Conservation (phyloP, 192 early-diverging fungal genomes). For the Phycomyces nitens region DNA sequence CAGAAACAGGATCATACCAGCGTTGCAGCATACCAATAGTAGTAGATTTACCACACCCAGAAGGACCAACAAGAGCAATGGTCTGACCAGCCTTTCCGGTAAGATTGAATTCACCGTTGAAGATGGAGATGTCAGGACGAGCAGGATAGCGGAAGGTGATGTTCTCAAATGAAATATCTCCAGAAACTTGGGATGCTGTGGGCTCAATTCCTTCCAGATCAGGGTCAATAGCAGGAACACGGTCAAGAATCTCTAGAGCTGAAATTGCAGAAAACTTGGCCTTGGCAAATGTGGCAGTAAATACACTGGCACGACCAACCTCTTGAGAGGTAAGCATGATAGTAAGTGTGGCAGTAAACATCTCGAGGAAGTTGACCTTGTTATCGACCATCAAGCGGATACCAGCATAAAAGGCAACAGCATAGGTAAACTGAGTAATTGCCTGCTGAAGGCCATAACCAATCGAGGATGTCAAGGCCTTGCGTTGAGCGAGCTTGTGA, state of each 20-base stretch:
- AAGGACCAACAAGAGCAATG: conserved; percentile 80
- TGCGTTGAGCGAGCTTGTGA: conserved; percentile 61
- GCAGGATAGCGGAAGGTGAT: conserved; percentile 68
- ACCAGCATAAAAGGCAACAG: conserved; percentile 73
- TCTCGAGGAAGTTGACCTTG: conserved; percentile 38
- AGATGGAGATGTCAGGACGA: conserved; percentile 52
- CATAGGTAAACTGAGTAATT: conserved; percentile 70
- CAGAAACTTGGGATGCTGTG: conserved; percentile 36
- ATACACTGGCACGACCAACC: conserved; percentile 62
- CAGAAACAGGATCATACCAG: conserved; percentile 71
- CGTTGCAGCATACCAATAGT: conserved; percentile 64
- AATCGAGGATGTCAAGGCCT: conserved; percentile 62
- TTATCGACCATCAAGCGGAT: conserved; percentile 55
- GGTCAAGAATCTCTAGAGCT: conserved; percentile 69
- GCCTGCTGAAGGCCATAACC: conserved; percentile 76
- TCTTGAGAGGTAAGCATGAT: conserved; percentile 69
- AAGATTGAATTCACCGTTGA: conserved; percentile 55
- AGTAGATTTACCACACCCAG: conserved; percentile 82
- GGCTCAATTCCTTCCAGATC: conserved; percentile 36
- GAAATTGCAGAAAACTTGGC: conserved; percentile 74
- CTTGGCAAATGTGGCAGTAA: conserved; percentile 71
- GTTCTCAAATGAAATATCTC: conserved; percentile 45
- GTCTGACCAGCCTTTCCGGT: conserved; percentile 57
- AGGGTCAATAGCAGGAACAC: conserved; percentile 63
- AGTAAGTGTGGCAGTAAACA: conserved; percentile 72